These are phyloP conservation scores for Allomyces macrogynus DNA, from an alignment of 192 early-diverging fungal species.

Conservation along the genomic window DNA sequence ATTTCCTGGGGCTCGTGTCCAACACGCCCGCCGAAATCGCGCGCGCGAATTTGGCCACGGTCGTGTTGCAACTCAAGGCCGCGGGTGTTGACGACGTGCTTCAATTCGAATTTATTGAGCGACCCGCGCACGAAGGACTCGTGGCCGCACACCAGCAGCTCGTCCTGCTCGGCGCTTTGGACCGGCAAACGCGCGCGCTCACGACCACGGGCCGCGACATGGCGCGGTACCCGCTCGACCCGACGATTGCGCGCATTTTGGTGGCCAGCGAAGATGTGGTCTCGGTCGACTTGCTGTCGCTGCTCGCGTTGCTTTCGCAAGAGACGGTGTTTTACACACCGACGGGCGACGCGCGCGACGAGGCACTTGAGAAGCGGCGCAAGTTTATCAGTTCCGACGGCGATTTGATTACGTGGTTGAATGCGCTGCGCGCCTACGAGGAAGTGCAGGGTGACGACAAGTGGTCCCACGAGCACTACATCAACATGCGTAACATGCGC, in stretches of 20 bases:
- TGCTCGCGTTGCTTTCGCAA: slow-evolving; percentile 66
- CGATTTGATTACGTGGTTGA: slow-evolving; percentile 82
- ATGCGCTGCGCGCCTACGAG: slow-evolving; percentile 56
- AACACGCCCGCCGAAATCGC: slow-evolving; percentile 84
- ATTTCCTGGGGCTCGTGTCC: slow-evolving; percentile 50
- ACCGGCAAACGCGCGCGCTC: slow-evolving; percentile 49
- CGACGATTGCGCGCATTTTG: slow-evolving; percentile 37
- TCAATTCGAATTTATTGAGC: slow-evolving; percentile 87
- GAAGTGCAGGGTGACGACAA: slow-evolving; percentile 52
- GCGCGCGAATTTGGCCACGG: slow-evolving; percentile 70
- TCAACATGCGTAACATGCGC: slow-evolving; percentile 66
- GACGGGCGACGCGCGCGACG: slow-evolving; percentile 60
- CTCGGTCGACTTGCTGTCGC: background rate
- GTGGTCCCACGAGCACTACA: slow-evolving; percentile 87
- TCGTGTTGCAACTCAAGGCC: slow-evolving; percentile 74
- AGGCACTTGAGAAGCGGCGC: slow-evolving; percentile 54
- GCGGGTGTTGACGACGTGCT: slow-evolving; percentile 75
- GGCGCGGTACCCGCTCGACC: slow-evolving; percentile 84
- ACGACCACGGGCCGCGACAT: slow-evolving; percentile 60
- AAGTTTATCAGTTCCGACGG: slow-evolving; percentile 71
- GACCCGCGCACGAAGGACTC: slow-evolving; percentile 51
- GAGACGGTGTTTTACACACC: slow-evolving; percentile 80
- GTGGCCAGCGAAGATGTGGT: background rate
- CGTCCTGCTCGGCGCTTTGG: slow-evolving; percentile 67
- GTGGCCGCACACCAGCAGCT: slow-evolving; percentile 71